Evolutionary conservation across 139 green algal species (phyloP), one percentile per base, ranked within the genome.

Genomic region (Chlorella sp.): DNA sequence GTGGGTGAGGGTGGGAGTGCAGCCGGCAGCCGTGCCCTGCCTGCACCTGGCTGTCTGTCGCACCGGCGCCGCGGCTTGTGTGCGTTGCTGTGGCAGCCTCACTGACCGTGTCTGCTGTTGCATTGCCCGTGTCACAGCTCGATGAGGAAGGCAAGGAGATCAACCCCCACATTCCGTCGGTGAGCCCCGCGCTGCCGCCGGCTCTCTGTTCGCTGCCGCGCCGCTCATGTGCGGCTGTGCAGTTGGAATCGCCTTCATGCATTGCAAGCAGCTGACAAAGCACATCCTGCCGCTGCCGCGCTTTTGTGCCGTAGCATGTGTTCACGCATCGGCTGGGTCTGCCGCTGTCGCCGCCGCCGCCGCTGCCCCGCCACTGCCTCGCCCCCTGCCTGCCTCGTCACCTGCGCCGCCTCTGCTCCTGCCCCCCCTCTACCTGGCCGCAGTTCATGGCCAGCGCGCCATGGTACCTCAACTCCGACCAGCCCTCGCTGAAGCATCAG

Each of bases 111-210:
- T 81, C 41, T 40, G 34, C 17, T 38, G 17, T 73, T 73, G 36
- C 36, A 14, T 54, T 74, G 4, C 30, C 76, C 30, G n/a, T n/a
- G 38, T 32, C 32, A 78, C 84, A 76, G 90, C 80, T 99, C 0
- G 97, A 99, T 89, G 97, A 99, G 87, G 97, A 99, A 84, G 97
- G 97, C 68, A 98, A 97, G 75, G 96, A 98, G 73, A 99, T 99
- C 87, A 99, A 99, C 91, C 97, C 97, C 0, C 97, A 99, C 83
- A 99, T 99, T 77, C 97, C 97, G 8, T 92, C 99, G 91, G 99
- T 98, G 86, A 99, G 81, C 17, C 5, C 34, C 32, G 3, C 1
- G 30, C 46, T 54, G 46, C 30, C 30, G 41, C 40, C 40, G 13
- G 41, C 8, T 22, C 30, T 6, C 3, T 38, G 36, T 30, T 19